phyloP scores from a whole-genome alignment of 257 asterid species.

The Ocimum tenuiflorum region DNA sequence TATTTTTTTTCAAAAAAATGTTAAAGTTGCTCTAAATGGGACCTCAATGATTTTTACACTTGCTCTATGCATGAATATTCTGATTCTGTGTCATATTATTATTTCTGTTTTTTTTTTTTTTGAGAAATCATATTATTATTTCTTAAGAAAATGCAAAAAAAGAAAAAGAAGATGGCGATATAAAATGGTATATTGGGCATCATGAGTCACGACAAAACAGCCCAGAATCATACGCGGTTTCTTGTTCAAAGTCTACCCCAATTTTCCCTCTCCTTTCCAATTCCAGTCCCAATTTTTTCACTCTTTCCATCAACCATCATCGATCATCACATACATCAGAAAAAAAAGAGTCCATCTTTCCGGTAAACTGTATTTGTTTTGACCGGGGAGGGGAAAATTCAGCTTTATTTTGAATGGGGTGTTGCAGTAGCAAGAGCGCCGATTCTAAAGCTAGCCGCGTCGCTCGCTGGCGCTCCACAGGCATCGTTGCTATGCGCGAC shows the following conservation, averaged over 20 bases:
- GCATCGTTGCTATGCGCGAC: constrained; percentile 90
- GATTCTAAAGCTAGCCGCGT: constrained; percentile 64
- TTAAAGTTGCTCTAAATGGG: no score
- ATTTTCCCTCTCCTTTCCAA: background rate
- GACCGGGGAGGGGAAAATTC: constrained; percentile 20
- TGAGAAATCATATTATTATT: no score
- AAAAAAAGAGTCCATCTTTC: background rate
- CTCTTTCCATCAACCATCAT: background rate
- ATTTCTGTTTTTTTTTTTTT: no score
- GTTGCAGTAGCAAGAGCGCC: constrained; percentile 56
- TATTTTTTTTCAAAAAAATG: no score
- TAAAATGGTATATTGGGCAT: background rate
- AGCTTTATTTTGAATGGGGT: constrained; percentile 53
- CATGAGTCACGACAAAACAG: background rate
- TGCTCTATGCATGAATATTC: no score
- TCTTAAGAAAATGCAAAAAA: no score
- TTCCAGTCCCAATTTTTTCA: background rate
- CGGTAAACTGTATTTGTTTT: constrained; percentile 13
- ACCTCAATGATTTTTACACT: no score
- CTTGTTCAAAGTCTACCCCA: constrained; percentile 41
- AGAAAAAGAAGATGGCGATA: background rate
- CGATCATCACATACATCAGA: constrained; percentile 19
- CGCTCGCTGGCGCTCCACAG: constrained; percentile 95
- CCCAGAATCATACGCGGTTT: constrained; percentile 33
- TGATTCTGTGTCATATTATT: no score